phyloP scores from a whole-genome alignment of 75 land plant genomes.

The Isoetes taiwanensis region DNA sequence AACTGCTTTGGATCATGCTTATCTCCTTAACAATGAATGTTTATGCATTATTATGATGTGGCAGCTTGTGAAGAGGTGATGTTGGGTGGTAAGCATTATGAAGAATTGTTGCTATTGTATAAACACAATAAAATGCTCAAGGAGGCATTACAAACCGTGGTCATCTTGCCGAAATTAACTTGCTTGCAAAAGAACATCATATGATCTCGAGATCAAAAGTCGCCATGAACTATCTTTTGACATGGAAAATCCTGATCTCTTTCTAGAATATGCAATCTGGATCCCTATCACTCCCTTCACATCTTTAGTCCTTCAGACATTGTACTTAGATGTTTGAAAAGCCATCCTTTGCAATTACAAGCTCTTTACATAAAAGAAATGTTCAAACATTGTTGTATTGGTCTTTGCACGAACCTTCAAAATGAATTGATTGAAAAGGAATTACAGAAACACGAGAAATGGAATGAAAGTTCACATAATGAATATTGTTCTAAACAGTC shows the following conservation, averaged over 20 bases:
- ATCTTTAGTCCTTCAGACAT: conserved; percentile 70
- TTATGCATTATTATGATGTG: conserved; percentile 77
- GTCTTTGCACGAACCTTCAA: conserved; percentile 48
- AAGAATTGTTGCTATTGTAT: conserved; percentile 65
- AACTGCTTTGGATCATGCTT: conserved; percentile 81
- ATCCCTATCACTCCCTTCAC: conserved; percentile 66
- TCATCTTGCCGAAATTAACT: conserved; percentile 56
- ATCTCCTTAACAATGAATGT: conserved; percentile 63
- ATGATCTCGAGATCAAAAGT: conserved; percentile 43
- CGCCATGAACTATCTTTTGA: conserved; percentile 66
- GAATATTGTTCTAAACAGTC: conserved; percentile 63
- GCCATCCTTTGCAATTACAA: conserved; percentile 67
- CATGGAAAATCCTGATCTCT: conserved; percentile 57
- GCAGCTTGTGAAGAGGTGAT: conserved; percentile 82
- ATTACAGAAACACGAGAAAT: conserved; percentile 37
- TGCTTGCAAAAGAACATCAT: conserved; percentile 26
- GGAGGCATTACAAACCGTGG: conserved; percentile 67
- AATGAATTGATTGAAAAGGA: conserved; percentile 65
- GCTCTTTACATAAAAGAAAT: conserved; percentile 70
- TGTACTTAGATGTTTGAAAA: conserved; percentile 74
- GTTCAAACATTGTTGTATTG: conserved; percentile 48
- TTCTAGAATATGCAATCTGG: conserved; percentile 61
- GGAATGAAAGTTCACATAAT: conserved; percentile 70
- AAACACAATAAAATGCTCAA: conserved; percentile 65
- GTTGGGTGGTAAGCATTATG: conserved; percentile 32